These are phyloP conservation scores for Vigna nakashimae DNA, from an alignment of 306 rosid genomes.

Conservation along the genomic window DNA sequence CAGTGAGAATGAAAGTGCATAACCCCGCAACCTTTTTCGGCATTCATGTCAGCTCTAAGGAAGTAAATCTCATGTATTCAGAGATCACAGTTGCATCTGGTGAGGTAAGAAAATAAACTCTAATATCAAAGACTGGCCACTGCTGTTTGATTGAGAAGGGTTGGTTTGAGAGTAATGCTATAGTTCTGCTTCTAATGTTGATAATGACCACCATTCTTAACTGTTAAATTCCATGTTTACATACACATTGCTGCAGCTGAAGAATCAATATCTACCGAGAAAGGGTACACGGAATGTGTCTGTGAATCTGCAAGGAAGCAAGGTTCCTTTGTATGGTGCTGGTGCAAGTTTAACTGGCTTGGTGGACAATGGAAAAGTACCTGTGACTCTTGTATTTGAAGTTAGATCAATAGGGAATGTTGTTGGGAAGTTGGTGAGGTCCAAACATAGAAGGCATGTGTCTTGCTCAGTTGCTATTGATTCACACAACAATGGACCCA, in stretches of 20 bases:
- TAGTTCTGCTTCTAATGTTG: background rate
- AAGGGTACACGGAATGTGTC: slow-evolving; percentile 57
- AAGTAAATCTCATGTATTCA: slow-evolving; percentile 77
- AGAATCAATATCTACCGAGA: slow-evolving; percentile 78
- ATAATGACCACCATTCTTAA: slow-evolving; percentile 9
- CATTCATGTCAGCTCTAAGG: slow-evolving; percentile 67
- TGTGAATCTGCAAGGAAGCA: slow-evolving; percentile 69
- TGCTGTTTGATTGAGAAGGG: slow-evolving; percentile 8
- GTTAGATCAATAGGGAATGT: slow-evolving; percentile 64
- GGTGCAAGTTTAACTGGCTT: slow-evolving; percentile 66
- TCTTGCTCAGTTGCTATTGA: slow-evolving; percentile 60
- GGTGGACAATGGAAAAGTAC: slow-evolving; percentile 54
- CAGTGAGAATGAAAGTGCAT: slow-evolving; percentile 67
- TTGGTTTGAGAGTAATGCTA: slow-evolving; percentile 2
- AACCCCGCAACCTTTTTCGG: slow-evolving; percentile 92
- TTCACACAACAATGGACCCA: slow-evolving; percentile 55
- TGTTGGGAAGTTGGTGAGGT: slow-evolving; percentile 76
- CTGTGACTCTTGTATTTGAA: slow-evolving; percentile 69
- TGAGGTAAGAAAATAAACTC: slow-evolving; percentile 55
- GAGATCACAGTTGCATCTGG: slow-evolving; percentile 79
- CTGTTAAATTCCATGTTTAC: slow-evolving; percentile 13
- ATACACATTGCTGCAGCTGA: slow-evolving; percentile 54
- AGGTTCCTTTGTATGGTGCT: slow-evolving; percentile 84
- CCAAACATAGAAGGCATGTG: slow-evolving; percentile 58
- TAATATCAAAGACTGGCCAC: background rate